Conservation (phyloP, 352 stramenopile species). For the Phytophthora rubi region DNA sequence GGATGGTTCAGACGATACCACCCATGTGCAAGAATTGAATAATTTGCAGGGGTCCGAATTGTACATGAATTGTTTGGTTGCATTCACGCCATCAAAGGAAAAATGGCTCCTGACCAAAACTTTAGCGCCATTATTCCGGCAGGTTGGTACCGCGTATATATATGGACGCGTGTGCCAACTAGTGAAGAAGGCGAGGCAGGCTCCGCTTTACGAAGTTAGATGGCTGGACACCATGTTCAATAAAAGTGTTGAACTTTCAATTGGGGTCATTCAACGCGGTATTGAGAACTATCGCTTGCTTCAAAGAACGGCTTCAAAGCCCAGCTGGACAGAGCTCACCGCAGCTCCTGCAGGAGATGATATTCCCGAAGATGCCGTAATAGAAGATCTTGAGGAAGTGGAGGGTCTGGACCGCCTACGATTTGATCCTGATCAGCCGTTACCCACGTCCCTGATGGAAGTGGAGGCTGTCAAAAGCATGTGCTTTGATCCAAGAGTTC, state of each 20-base stretch:
- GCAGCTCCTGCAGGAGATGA: neutral
- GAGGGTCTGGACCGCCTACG: neutral
- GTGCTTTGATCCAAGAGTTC: neutral
- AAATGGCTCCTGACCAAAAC: neutral
- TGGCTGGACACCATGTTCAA: neutral
- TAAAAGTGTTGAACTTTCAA: neutral
- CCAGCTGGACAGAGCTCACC: neutral
- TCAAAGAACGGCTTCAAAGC: neutral
- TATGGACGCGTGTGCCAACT: neutral
- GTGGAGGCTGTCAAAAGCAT: neutral
- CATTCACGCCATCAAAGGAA: neutral
- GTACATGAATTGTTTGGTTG: neutral
- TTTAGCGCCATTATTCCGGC: neutral
- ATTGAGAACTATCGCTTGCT: neutral
- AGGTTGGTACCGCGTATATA: neutral
- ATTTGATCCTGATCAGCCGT: neutral
- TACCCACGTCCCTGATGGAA: neutral
- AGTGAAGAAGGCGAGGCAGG: neutral
- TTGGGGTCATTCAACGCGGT: neutral
- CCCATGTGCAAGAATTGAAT: no score
- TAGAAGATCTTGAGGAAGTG: neutral
- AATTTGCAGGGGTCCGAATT: neutral
- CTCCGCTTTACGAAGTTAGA: neutral
- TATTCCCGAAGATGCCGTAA: neutral
- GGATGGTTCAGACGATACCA: no score